A percentile compares a stretch with the other conserved stretches of the same genome.
phyloP scores from a whole-genome alignment of 148 eudicot species.

The Drosera capensis region DNA sequence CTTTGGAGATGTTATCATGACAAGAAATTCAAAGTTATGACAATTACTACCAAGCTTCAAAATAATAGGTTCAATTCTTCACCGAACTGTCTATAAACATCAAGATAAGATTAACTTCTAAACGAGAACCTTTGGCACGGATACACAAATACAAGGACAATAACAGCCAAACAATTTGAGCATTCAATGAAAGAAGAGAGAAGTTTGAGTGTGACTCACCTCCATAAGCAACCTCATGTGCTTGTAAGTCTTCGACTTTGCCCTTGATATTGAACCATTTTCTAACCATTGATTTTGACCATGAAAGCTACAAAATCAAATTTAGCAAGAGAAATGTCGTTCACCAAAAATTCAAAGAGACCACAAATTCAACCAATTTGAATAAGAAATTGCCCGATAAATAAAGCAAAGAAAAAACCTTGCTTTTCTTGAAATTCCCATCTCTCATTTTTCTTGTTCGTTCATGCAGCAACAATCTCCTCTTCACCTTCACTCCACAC shows the following conservation, averaged over 20 bases:
- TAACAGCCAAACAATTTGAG: neutral
- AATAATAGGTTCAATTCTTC: too few species aligned
- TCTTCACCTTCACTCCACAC: slow-evolving; percentile 3
- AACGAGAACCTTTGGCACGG: neutral
- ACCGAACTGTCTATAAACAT: too few species aligned
- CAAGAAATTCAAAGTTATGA: neutral
- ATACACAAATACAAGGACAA: neutral
- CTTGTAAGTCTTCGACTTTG: slow-evolving; percentile 40
- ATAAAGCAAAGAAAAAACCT: slow-evolving; percentile 19
- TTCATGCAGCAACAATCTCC: slow-evolving; percentile 37
- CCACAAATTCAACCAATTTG: neutral
- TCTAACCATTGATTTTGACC: slow-evolving; percentile 64
- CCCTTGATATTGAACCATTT: slow-evolving; percentile 74
- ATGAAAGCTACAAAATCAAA: slow-evolving; percentile 40
- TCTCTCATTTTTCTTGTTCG: slow-evolving; percentile 60
- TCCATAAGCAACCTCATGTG: slow-evolving; percentile 57
- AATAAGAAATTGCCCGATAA: neutral
- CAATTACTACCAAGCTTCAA: neutral
- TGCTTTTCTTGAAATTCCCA: slow-evolving; percentile 62
- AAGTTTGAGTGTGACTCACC: slow-evolving; percentile 18
- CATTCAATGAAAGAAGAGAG: neutral
- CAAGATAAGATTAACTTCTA: neutral
- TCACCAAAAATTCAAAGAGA: neutral
- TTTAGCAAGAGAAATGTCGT: slow-evolving; percentile 1
- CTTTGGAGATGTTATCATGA: neutral